Evolutionary conservation across 768 basidiomycete species (phyloP).

Genomic region (Cystoderma amianthinum): DNA sequence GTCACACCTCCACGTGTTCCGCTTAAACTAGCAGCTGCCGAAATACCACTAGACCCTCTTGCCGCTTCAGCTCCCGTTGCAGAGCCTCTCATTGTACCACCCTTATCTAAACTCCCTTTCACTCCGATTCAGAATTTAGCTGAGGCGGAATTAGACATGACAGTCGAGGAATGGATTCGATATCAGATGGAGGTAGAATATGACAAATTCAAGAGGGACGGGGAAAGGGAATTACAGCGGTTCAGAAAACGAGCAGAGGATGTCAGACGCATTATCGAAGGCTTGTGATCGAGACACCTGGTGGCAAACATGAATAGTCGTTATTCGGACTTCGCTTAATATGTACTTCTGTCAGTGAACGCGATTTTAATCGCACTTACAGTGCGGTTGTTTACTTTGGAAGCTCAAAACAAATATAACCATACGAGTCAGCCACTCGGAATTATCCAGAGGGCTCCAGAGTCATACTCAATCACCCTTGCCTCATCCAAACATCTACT

Average conservation of each 20-base stretch:
- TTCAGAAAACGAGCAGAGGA: slow-evolving; percentile 36
- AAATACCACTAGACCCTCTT: not conserved
- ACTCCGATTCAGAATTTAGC: slow-evolving; percentile 37
- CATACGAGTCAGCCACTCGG: too few species aligned
- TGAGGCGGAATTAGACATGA: slow-evolving; percentile 69
- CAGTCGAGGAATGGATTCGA: slow-evolving; percentile 79
- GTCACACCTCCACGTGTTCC: not conserved
- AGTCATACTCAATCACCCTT: too few species aligned
- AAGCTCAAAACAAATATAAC: too few species aligned
- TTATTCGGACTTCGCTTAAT: too few species aligned
- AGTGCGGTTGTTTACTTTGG: too few species aligned
- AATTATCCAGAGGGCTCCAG: too few species aligned
- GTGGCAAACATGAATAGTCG: too few species aligned
- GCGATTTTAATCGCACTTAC: too few species aligned
- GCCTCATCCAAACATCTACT: too few species aligned
- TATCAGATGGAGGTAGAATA: slow-evolving; percentile 68
- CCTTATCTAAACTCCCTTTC: slow-evolving; percentile 39
- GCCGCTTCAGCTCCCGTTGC: not conserved
- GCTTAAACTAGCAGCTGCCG: not conserved
- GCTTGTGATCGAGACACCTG: slow-evolving; percentile 15
- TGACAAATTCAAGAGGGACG: slow-evolving; percentile 42
- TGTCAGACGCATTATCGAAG: slow-evolving; percentile 29
- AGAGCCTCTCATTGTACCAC: slow-evolving; percentile 19
- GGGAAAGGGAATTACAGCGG: slow-evolving; percentile 33
- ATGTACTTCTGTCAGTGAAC: too few species aligned